Conservation (phyloP, 768 basidiomycete genomes). For the Collybia sordida region DNA sequence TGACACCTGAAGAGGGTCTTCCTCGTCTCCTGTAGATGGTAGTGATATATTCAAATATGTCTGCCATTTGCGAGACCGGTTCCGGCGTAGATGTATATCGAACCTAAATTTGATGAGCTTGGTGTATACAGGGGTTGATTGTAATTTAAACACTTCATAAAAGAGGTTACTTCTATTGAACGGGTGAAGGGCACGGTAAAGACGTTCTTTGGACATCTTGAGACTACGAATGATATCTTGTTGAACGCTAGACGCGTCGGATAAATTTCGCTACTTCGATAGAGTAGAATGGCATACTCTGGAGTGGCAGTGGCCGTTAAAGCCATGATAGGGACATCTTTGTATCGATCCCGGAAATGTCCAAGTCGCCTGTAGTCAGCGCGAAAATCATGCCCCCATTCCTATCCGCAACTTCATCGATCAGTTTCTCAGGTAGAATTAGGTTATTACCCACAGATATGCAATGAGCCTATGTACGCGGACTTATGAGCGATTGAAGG, state of each 20-base stretch:
- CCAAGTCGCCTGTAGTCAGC: constrained; percentile 73
- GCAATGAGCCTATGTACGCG: constrained; percentile 64
- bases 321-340: constrained; percentile 81
- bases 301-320: constrained; percentile 82
- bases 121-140: neutral
- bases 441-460: constrained; percentile 57
- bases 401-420: constrained; percentile 36
- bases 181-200: constrained; percentile 70
- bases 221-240: constrained; percentile 70
- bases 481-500: neutral
- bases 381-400: constrained; percentile 86
- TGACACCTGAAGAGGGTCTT: constrained; percentile 64
- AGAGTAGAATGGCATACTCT: constrained; percentile 36
- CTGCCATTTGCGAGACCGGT: constrained; percentile 54
- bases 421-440: too few species aligned
- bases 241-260: constrained; percentile 54
- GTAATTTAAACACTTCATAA: constrained; percentile 60
- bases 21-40: constrained; percentile 60
- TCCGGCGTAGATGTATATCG: constrained; percentile 60
- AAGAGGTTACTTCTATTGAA: constrained; percentile 81
- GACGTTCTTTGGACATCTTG: constrained; percentile 51
- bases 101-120: constrained; percentile 40
- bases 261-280: neutral
- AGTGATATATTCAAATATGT: constrained; percentile 66
- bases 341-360: constrained; percentile 63